Base-by-base conservation (phyloP, 164 flowering plant species). In the Vitis riparia region DNA sequence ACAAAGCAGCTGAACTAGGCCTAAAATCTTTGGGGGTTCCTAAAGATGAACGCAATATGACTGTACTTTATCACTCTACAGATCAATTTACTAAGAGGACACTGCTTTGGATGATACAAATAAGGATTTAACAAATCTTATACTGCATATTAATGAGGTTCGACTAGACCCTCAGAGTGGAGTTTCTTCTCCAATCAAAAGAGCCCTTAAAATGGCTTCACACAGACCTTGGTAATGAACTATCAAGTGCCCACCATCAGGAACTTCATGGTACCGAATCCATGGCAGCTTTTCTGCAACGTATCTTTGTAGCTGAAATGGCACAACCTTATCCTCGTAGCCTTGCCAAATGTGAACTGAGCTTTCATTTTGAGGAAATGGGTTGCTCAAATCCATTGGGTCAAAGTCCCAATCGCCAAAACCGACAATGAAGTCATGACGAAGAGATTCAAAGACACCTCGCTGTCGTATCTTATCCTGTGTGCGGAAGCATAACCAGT, bases 351-450 rank as follows among this genome's bases (percentile, higher is more conserved):
- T 71, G 37, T 88, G 89, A n/a, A 84, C 87, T 1, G 73, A 61
- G 49, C 84, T 71, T 47, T 76, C 71, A 10, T 70, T 65, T 19
- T 72, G 19, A 1, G 78, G 73, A 11, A 78, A 82, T 48, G 91
- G 85, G 59, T 82, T 77, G 19, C 73, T 71, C 11, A 88, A 77
- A 1, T 76, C 76, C 75, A 81, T 53, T 1, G 92, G 92, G 55
- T 85, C 87, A 48, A 86, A 86, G 2, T 78, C 89, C 87, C 89
- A 88, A 9, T 79, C 73, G 37, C 89, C 84, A 60, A 84, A 86
- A n/a, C 76, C 77, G 3, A 73, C 79, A 65, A 74, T 71, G 50
- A 86, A 77, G 69, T 88, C 92, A 2, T 68, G 68, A 3, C 79
- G 80, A 14, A 86, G 77, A 10, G 82, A 74, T 32, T 86, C 81